Conservation (phyloP, 1,284 basidiomycete species). For the Mycena citricolor region DNA sequence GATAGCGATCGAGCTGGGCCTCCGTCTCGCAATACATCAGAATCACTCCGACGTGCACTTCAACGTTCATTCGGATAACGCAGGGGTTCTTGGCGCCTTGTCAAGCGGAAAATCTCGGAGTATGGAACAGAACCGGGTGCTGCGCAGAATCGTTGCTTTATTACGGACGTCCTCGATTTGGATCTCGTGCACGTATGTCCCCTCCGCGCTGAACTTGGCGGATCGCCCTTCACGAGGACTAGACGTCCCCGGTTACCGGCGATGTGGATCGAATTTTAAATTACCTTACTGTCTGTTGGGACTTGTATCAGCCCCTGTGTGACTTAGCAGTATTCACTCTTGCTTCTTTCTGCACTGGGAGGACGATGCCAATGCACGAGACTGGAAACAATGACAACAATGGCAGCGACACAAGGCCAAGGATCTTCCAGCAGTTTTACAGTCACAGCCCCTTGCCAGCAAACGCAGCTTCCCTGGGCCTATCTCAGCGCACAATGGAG, state of each 20-base stretch:
- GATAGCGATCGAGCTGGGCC: constrained; percentile 36
- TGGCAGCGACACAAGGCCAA: too few relatives aligned
- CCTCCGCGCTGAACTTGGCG: constrained; percentile 29
- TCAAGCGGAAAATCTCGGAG: constrained; percentile 26
- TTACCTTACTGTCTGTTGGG: constrained; percentile 1
- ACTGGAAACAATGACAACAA: too few relatives aligned
- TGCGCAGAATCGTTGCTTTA: constrained; percentile 27
- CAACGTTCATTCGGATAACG: constrained; percentile 33
- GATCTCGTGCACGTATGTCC: constrained; percentile 28
- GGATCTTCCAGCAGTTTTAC: too few relatives aligned
- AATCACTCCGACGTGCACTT: constrained; percentile 23
- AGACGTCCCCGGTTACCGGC: constrained; percentile 2
- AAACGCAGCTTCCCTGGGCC: too few relatives aligned
- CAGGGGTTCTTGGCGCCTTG: constrained; percentile 33
- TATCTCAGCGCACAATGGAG: too few relatives aligned
- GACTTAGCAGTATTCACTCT: too few relatives aligned
- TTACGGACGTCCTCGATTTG: constrained; percentile 26
- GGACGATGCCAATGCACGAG: too few relatives aligned
- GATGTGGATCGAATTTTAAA: background rate
- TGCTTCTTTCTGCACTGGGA: too few relatives aligned
- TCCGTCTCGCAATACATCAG: constrained; percentile 13
- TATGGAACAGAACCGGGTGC: constrained; percentile 28
- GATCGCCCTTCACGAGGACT: constrained; percentile 31
- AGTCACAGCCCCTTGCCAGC: too few relatives aligned
- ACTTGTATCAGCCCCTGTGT: too few relatives aligned